Conservation (phyloP, 805 yeast species). For the Suhomyces sp. region DNA sequence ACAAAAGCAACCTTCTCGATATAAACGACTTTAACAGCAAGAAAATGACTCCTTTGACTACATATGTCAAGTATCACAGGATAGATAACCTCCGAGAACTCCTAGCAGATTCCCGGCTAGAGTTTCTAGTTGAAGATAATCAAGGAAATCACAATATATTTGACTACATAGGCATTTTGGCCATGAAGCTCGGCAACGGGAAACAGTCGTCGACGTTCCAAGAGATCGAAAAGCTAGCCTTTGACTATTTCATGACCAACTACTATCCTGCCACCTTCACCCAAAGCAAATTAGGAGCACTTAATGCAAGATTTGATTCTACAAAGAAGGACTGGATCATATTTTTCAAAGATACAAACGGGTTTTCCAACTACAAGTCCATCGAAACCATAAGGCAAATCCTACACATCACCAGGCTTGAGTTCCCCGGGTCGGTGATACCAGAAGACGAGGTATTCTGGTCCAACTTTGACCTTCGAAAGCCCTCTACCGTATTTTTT, state of each 20-base stretch:
- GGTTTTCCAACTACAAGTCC: conserved; percentile 13
- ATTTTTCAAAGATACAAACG: conserved; percentile 15
- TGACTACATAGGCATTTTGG: conserved; percentile 36
- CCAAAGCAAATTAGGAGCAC: conserved; percentile 17
- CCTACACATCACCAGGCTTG: conserved; percentile 26
- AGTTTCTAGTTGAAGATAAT: conserved; percentile 33
- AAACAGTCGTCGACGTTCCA: conserved; percentile 18
- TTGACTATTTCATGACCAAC: conserved; percentile 17
- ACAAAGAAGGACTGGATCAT: conserved; percentile 33
- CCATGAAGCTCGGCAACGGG: conserved; percentile 19
- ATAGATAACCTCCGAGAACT: conserved; percentile 54
- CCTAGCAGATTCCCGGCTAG: conserved; percentile 46
- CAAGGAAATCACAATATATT: conserved; percentile 33
- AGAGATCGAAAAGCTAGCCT: conserved; percentile 22
- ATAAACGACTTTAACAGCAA: conserved; percentile 60
- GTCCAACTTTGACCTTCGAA: conserved; percentile 25
- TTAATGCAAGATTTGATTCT: conserved; percentile 36
- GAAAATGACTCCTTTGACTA: conserved; percentile 66
- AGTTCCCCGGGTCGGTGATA: conserved; percentile 31
- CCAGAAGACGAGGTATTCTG: conserved; percentile 17
- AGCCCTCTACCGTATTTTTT: conserved; percentile 21
- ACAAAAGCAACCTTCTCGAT: conserved; percentile 29
- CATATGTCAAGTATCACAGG: conserved; percentile 67
- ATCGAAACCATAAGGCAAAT: conserved; percentile 21
- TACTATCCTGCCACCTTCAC: conserved; percentile 17